These are phyloP conservation scores for Aspergillus luchuensis DNA, from an alignment of 2,329 filamentous ascomycete species.

Conservation along the genomic window DNA sequence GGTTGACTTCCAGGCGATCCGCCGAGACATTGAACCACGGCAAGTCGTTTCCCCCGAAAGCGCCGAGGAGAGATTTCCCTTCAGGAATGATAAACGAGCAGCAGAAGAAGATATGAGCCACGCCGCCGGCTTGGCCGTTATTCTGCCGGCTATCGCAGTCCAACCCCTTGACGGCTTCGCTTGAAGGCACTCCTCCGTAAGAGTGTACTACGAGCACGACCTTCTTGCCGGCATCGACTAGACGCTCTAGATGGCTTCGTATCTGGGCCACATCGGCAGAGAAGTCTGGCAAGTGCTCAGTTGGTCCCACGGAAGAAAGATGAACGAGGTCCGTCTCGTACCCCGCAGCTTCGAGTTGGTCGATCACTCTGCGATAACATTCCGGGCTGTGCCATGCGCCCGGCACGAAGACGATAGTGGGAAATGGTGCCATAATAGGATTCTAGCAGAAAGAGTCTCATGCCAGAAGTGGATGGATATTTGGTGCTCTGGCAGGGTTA, in stretches of 20 bases:
- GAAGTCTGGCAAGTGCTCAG: not conserved
- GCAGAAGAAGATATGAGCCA: not conserved
- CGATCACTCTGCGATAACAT: not conserved
- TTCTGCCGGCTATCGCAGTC: not conserved
- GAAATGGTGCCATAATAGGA: not conserved
- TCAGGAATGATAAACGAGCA: conserved; percentile 3
- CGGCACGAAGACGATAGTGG: conserved; percentile 8
- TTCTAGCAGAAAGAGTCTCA: not conserved
- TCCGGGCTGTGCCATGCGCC: conserved; percentile 11
- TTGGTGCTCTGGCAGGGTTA: no score
- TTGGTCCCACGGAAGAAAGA: conserved; percentile 3
- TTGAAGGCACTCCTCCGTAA: conserved; percentile 3
- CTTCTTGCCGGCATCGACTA: not conserved
- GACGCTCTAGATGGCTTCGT: not conserved
- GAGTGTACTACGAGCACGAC: conserved; percentile 11
- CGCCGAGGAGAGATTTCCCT: not conserved
- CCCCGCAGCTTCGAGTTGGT: not conserved
- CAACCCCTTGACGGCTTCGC: not conserved
- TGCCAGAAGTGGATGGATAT: not conserved
- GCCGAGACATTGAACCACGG: conserved; percentile 4
- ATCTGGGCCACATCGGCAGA: not conserved
- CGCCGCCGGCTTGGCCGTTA: not conserved
- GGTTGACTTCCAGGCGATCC: not conserved
- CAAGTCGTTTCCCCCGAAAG: not conserved
- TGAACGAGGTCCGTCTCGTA: not conserved